Conservation (phyloP, 768 basidiomycete genomes). For the Tylopilus subfusipes region DNA sequence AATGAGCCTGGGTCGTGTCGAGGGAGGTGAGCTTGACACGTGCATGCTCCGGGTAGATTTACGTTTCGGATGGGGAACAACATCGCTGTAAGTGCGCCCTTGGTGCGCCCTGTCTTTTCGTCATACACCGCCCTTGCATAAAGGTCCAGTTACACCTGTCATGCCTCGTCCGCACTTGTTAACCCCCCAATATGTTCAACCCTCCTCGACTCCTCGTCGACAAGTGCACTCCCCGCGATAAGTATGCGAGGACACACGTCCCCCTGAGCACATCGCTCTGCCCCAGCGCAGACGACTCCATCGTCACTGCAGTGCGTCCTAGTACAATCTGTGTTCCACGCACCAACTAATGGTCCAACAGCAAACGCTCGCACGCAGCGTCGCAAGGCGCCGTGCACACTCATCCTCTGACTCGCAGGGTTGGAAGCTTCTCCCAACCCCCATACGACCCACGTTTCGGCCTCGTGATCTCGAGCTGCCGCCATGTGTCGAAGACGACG, state of each 20-base stretch:
- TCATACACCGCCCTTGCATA: conserved; percentile 20
- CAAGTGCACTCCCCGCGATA: conserved; percentile 34
- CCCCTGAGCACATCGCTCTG: conserved; percentile 26
- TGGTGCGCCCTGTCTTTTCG: conserved; percentile 9
- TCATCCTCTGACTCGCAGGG: conserved; percentile 33
- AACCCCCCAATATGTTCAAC: conserved; percentile 14
- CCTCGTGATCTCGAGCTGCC: conserved; percentile 33
- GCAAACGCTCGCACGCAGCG: conserved; percentile 12
- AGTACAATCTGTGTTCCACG: neutral
- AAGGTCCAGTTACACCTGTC: conserved; percentile 13
- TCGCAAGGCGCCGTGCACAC: conserved; percentile 30
- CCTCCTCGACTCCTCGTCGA: conserved; percentile 30
- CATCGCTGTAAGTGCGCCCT: conserved; percentile 9
- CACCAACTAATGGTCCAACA: conserved; percentile 4
- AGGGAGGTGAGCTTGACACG: conserved; percentile 11
- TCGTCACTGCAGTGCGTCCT: conserved; percentile 20
- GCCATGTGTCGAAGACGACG: conserved; percentile 29
- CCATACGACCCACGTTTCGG: conserved; percentile 33
- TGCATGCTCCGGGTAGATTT: conserved; percentile 17
- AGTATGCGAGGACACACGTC: conserved; percentile 31
- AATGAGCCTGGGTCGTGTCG: conserved; percentile 6
- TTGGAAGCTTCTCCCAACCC: conserved; percentile 31
- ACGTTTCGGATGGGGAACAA: conserved; percentile 24
- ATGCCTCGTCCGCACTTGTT: neutral
- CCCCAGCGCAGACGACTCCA: conserved; percentile 29